Evolutionary conservation across 2,329 filamentous ascomycete genomes (phyloP).

Genomic region (Trichoderma atrobrunneum): DNA sequence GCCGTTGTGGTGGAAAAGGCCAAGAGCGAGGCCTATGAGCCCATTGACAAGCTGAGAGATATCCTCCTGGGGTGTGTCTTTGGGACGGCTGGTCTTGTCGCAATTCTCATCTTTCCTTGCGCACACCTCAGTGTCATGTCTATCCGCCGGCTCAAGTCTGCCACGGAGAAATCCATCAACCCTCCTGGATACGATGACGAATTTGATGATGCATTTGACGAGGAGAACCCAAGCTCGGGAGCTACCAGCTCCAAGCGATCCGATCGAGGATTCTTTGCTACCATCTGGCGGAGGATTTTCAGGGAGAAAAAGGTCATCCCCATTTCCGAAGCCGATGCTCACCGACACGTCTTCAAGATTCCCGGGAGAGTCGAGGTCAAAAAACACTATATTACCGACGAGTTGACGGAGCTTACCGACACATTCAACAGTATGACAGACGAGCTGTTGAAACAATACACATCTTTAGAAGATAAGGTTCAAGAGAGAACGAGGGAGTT

Average conservation of each 20-base stretch:
- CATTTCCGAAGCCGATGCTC: slow-evolving; percentile 31
- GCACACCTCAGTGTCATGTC: slow-evolving; percentile 80
- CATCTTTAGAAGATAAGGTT: slow-evolving; percentile 79
- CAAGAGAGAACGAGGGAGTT: slow-evolving; percentile 78
- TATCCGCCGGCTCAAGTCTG: slow-evolving; percentile 71
- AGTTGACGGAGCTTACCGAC: slow-evolving; percentile 75
- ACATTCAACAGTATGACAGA: slow-evolving; percentile 96
- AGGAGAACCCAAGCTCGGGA: slow-evolving; percentile 41
- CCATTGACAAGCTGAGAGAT: slow-evolving; percentile 71
- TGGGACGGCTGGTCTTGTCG: slow-evolving; percentile 70
- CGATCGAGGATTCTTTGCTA: slow-evolving; percentile 41
- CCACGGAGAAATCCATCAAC: slow-evolving; percentile 70
- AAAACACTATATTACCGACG: slow-evolving; percentile 76
- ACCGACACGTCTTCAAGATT: slow-evolving; percentile 70
- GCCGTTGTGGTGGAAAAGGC: slow-evolving; percentile 76
- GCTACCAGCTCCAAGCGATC: slow-evolving; percentile 45
- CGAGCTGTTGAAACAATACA: slow-evolving; percentile 83
- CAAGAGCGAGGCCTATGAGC: slow-evolving; percentile 69
- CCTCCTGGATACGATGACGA: slow-evolving; percentile 59
- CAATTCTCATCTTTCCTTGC: slow-evolving; percentile 71
- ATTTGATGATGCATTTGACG: slow-evolving; percentile 46
- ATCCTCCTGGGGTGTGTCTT: slow-evolving; percentile 85
- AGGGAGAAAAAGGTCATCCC: slow-evolving; percentile 32
- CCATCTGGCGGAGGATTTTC: slow-evolving; percentile 38
- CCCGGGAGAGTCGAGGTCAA: slow-evolving; percentile 76